Evolutionary conservation across 2,329 filamentous ascomycete genomes (phyloP), one percentile per base, ranked within the genome.

Genomic region (Hansfordia pulvinata): DNA sequence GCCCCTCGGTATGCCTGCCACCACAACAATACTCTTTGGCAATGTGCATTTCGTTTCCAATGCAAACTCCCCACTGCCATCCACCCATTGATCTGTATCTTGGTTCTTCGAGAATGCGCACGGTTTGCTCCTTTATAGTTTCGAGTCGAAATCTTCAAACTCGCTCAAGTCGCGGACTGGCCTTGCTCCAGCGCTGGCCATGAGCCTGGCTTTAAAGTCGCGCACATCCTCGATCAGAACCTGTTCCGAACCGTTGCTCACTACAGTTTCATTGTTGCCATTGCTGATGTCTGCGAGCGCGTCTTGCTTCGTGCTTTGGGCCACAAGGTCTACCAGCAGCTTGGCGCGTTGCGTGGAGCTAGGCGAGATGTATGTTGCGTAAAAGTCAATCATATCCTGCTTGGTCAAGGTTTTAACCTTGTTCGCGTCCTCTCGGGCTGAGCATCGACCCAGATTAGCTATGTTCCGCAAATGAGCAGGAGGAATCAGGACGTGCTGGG

Each of bases 71-170:
- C n/a, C n/a, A n/a, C n/a, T n/a, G n/a, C n/a, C n/a, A n/a, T n/a
- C n/a, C n/a, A n/a, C n/a, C n/a, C n/a, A n/a, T n/a, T n/a, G n/a
- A n/a, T n/a, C n/a, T n/a, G n/a, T n/a, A n/a, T n/a, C n/a, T n/a
- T n/a, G n/a, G n/a, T n/a, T n/a, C n/a, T n/a, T n/a, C n/a, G n/a
- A n/a, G n/a, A n/a, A n/a, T n/a, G n/a, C n/a, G n/a, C n/a, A n/a
- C n/a, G n/a, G n/a, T n/a, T n/a, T n/a, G n/a, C n/a, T n/a, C n/a
- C n/a, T 29, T 64, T 50, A 88, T 30, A 94, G 63, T 58, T 94
- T 94, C 10, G 81, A 58, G 35, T 82, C 83, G 32, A 76, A 61
- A 32, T 94, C 88, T 48, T 93, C 81, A 51, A 88, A 96, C 43
- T 85, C 80, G 34, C 65, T 77, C 30, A 96, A 52, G 37, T 90